Base-by-base conservation (phyloP, 1,139 yeast genomes). In the Suhomyces chickasaworum region DNA sequence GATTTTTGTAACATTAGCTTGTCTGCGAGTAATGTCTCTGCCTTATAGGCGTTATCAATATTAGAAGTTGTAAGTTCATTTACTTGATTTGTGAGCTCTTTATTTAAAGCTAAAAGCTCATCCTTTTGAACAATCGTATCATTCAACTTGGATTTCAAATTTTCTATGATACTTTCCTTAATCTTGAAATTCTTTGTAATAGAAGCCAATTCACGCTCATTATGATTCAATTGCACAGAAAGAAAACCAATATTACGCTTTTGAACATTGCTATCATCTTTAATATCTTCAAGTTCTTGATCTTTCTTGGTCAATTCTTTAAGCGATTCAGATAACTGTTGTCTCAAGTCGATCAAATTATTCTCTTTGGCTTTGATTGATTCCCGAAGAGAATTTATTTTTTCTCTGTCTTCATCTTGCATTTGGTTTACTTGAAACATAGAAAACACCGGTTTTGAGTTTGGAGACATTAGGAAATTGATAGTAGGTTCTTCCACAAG, bases 361-460 rank as follows among this genome's bases (percentile, higher is more conserved):
- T 39, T 42, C 32, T 51, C 52, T 37, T 43, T 49, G 6, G 23
- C 36, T 25, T 38, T 41, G 9, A 47, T 34, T 6, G 39, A 38
- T 15, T 47, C 46, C 36, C 50, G 50, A 20, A 56, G 44, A 7
- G 45, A 42, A 7, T 42, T 27, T 15, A 53, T 45, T 37, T 47
- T 55, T 17, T 53, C 45, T 7, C 57, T 51, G 42, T 67, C 64
- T 8, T 62, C 61, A 7, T 51, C 46, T 47, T 68, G 70, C 42
- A 71, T 58, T 40, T 61, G 60, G 35, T 61, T 57, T n/a, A 71
- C 56, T 41, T 69, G 68, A 18, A 61, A 59, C 18, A 64, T 52
- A 1, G 76, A 65, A 43, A 69, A 71, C 2, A 68, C 61, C 1
- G 75, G 75, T 42, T 67, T 69, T 4, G 74, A 68, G 46, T 67